Base-by-base conservation (phyloP, 1,139 yeast species). In the Dujonia santamariae region DNA sequence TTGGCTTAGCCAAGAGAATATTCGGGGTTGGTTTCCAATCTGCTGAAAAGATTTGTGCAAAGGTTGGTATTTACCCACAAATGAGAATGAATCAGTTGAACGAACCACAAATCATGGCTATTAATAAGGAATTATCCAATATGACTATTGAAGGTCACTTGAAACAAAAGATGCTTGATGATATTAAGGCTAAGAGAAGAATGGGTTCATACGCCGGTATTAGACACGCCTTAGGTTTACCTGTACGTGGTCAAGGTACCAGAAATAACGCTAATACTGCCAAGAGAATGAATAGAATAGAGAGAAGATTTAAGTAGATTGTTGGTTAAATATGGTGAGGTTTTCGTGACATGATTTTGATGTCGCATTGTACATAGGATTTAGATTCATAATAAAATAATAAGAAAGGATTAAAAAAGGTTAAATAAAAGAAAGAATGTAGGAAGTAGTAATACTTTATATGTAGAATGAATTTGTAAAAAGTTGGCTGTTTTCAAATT, bases 231-330 rank as follows among this genome's bases (percentile, higher is more conserved):
- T 69, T 78, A 63, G 90, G 94, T 38, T 70, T 83, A 40, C 97
- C 97, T 15, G 97, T 88, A 26, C 81, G 84, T 55, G 98, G 98
- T 51, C 98, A 92, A 70, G 75, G 83, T 43, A 92, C 98, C 14
- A 80, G 87, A 67, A 86, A 84, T 43, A 92, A 92, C 56, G 95
- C 95, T 20, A 72, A 73, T 52, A 92, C 96, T 18, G 98, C 98
- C 23, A 80, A 80, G 63, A 82, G 78, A 61, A 75, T 90, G 61
- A 92, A 92, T 63, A 80, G 75, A 51, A 61, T 85, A 39, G 84
- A 85, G 45, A 80, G 96, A 65, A 65, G 73, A 42, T 48, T 36
- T 26, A 35, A 30, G 15, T 35, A 25, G 30, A 15, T 25, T 28
- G 31, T 16, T 15, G 9, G 17, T 13, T 12, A 8, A 6, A 26